Evolutionary conservation across 768 basidiomycete genomes (phyloP).

Genomic region (Lepiota brunneoincarnata): DNA sequence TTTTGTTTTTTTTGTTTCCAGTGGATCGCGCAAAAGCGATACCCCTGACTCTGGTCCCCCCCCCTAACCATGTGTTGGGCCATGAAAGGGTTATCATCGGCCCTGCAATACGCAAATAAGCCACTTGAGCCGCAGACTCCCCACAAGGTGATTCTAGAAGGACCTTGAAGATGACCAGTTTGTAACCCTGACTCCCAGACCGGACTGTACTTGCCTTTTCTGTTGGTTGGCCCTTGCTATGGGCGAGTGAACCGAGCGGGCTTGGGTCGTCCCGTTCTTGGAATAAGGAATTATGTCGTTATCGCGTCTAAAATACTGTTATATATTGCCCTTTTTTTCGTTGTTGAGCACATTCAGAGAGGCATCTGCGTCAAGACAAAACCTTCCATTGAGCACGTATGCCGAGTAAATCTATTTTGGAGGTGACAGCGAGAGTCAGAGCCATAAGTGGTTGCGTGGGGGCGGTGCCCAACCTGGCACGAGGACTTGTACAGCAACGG

Average conservation of each 20-base stretch:
- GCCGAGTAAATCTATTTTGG: background rate
- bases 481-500: background rate
- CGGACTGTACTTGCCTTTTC: constrained; percentile 8
- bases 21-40: background rate
- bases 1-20: too few species aligned
- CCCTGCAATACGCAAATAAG: constrained; percentile 1
- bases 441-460: too few species aligned
- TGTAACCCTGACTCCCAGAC: constrained; percentile 1
- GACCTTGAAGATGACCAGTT: background rate
- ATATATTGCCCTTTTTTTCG: background rate
- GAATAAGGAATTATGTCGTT: background rate
- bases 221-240: background rate
- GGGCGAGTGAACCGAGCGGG: constrained; percentile 2
- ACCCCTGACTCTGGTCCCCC: constrained; percentile 11
- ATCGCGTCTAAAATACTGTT: background rate
- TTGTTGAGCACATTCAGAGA: background rate
- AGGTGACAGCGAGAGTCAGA: background rate
- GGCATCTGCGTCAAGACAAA: background rate
- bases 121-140: constrained; percentile 7
- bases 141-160: constrained; percentile 8
- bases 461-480: background rate
- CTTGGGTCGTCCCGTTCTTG: background rate
- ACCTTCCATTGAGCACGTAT: background rate
- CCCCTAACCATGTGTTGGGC: background rate
- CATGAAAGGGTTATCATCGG: background rate